phyloP scores from a whole-genome alignment of 768 basidiomycete genomes.

The Leccinellum luteum region DNA sequence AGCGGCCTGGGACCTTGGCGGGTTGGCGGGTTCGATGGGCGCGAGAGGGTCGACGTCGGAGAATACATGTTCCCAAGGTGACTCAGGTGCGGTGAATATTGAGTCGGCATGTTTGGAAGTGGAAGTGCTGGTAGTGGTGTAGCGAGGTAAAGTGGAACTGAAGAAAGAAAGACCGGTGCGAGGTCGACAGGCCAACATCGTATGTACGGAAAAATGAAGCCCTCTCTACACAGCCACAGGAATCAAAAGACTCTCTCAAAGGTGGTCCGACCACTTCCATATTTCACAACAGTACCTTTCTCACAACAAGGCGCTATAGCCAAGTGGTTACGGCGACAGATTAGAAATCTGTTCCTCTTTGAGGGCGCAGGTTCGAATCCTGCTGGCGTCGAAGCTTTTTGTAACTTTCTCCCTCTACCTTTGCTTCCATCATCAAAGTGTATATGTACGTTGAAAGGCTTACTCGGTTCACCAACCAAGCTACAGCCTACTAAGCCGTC shows the following conservation, averaged over 20 bases:
- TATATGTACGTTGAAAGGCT: too few relatives aligned
- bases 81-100: constrained; percentile 34
- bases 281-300: not conserved
- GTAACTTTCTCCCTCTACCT: too few relatives aligned
- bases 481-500: too few relatives aligned
- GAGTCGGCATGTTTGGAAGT: constrained; percentile 18
- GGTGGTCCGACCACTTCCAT: too few relatives aligned
- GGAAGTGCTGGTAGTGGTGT: not conserved
- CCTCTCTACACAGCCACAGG: not conserved
- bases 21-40: constrained; percentile 14
- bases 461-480: too few relatives aligned
- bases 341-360: constrained; percentile 73
- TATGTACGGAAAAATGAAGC: not conserved
- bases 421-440: too few relatives aligned
- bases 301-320: constrained; percentile 45
- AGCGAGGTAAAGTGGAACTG: not conserved
- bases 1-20: constrained; percentile 14
- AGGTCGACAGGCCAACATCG: constrained; percentile 22
- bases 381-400: constrained; percentile 49
- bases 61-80: constrained; percentile 57
- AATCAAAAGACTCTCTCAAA: too few relatives aligned
- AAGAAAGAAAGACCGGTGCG: constrained; percentile 4
- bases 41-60: constrained; percentile 38
- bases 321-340: constrained; percentile 77
- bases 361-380: constrained; percentile 69